phyloP scores from a whole-genome alignment of 306 rosid genomes.

The Quercus parvula region DNA sequence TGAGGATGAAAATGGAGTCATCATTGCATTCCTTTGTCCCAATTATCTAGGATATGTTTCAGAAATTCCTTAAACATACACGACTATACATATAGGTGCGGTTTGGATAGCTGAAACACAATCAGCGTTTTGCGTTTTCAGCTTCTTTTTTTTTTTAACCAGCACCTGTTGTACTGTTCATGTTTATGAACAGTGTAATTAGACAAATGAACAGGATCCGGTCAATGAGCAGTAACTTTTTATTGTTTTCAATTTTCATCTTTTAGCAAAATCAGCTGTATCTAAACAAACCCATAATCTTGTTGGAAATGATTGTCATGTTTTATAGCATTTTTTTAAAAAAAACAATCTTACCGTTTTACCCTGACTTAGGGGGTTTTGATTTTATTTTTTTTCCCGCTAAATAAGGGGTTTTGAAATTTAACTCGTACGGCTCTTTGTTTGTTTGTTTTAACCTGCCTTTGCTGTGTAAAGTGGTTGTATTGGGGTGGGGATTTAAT shows the following conservation, averaged over 20 bases:
- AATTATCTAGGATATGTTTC: background rate
- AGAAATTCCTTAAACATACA: background rate
- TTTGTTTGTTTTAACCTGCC: background rate
- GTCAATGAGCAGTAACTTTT: no score
- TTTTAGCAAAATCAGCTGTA: no score
- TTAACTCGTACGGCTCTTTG: background rate
- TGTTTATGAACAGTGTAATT: no score
- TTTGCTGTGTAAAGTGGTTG: no score
- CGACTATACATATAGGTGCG: background rate
- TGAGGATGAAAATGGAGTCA: background rate
- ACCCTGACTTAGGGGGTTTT: background rate
- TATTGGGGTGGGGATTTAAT: no score
- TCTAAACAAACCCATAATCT: background rate
- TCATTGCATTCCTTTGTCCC: background rate
- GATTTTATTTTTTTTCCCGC: background rate
- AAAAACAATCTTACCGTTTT: background rate
- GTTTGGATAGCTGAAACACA: no score
- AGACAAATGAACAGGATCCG: no score
- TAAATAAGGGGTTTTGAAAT: background rate
- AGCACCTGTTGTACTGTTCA: no score
- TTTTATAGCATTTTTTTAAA: background rate
- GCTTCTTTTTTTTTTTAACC: no score
- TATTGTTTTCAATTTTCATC: no score
- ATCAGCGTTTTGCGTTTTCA: no score
- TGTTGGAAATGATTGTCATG: background rate